A percentile compares a stretch with the other conserved stretches of the same genome.
These are phyloP conservation scores for Amanita pseudoporphyria DNA, from an alignment of 768 basidiomycete genomes.

Conservation along the genomic window DNA sequence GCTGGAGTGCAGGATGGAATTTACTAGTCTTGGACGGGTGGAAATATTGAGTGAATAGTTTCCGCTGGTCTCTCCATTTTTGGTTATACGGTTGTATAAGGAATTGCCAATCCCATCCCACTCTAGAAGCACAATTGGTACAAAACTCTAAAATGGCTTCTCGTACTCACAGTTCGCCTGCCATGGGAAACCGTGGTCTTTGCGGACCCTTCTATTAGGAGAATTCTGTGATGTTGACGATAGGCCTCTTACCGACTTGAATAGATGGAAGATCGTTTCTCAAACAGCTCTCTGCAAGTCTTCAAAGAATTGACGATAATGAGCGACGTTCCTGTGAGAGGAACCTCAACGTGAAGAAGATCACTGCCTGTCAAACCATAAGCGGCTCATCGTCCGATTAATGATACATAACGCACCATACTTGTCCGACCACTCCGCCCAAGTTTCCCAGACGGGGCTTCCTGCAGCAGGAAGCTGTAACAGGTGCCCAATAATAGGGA, in stretches of 20 bases:
- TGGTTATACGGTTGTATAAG: conserved; percentile 30
- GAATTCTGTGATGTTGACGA: background rate
- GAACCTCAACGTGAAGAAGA: conserved; percentile 19
- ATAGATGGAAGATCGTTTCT: conserved; percentile 32
- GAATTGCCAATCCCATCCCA: conserved; percentile 32
- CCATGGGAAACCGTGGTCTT: conserved; percentile 22
- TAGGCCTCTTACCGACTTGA: conserved; percentile 23
- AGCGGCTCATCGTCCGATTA: background rate
- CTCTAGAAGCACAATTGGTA: conserved; percentile 16
- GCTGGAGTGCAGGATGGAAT: conserved; percentile 21
- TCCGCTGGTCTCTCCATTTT: conserved; percentile 30
- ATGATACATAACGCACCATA: conserved; percentile 9
- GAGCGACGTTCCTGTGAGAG: conserved; percentile 18
- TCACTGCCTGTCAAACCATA: conserved; percentile 17
- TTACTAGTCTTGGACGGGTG: conserved; percentile 20
- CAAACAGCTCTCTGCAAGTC: conserved; percentile 28
- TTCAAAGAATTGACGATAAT: conserved; percentile 27
- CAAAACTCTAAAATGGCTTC: background rate
- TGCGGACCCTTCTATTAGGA: background rate
- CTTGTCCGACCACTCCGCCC: conserved; percentile 16
- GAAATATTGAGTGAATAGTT: conserved; percentile 32
- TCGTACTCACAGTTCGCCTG: conserved; percentile 16
- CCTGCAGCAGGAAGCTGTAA: conserved; percentile 14
- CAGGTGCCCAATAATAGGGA: conserved; percentile 19
- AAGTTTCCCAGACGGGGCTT: conserved; percentile 15